Conservation (phyloP, 805 yeast species). For the Kazachstania kunashirensis region DNA sequence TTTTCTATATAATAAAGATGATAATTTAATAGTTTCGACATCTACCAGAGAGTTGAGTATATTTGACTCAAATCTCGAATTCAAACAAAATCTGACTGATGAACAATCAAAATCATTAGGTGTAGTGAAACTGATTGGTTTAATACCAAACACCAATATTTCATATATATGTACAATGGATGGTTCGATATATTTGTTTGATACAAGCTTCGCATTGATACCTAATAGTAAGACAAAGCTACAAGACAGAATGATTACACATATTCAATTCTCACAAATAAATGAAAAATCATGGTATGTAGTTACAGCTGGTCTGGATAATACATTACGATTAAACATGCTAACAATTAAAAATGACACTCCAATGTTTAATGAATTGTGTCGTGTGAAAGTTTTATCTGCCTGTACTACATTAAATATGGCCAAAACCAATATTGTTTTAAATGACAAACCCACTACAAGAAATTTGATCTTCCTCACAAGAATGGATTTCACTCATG, state of each 20-base stretch:
- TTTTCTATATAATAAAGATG: slow-evolving; percentile 1
- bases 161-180: slow-evolving; percentile 19
- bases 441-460: slow-evolving; percentile 9
- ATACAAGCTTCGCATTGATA: slow-evolving; percentile 1
- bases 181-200: slow-evolving; percentile 16
- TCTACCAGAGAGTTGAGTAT: slow-evolving; percentile 8
- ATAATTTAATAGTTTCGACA: slow-evolving; percentile 10
- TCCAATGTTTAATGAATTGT: slow-evolving; percentile 9
- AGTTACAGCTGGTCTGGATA: slow-evolving; percentile 55
- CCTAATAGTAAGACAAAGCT: slow-evolving; percentile 15
- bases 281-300: slow-evolving; percentile 28
- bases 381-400: slow-evolving; percentile 33
- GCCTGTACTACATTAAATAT: slow-evolving; percentile 45
- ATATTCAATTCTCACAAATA: slow-evolving; percentile 21
- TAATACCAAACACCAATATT: slow-evolving; percentile 4
- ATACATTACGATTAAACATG: slow-evolving; percentile 32
- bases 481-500: slow-evolving; percentile 48
- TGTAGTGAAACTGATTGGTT: slow-evolving; percentile 19
- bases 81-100: not conserved
- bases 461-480: slow-evolving; percentile 43
- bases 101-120: slow-evolving; percentile 5
- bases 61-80: slow-evolving; percentile 4
- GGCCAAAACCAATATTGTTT: slow-evolving; percentile 5
- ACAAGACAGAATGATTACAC: slow-evolving; percentile 34
- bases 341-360: slow-evolving; percentile 12